These are phyloP conservation scores for Alternaria sp. DNA, from an alignment of 2,329 filamentous ascomycete species.

Conservation along the genomic window DNA sequence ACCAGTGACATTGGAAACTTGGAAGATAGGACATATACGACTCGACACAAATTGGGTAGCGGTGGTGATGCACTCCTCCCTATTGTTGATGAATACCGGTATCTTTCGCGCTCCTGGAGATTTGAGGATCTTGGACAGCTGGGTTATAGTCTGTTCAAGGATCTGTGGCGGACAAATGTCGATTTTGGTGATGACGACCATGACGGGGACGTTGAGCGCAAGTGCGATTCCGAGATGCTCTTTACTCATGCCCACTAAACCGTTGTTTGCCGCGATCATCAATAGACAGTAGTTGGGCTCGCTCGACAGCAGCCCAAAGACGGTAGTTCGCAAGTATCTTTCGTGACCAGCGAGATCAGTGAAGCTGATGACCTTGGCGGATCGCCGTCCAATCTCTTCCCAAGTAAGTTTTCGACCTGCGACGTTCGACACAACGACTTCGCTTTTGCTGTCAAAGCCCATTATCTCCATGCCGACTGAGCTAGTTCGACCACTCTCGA, in stretches of 20 bases:
- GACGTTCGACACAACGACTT: constrained; percentile 80
- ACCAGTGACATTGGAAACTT: constrained; percentile 97
- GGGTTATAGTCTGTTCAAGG: constrained; percentile 87
- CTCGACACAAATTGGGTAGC: constrained; percentile 95
- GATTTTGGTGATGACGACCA: constrained; percentile 98
- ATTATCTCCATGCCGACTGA: constrained; percentile 98
- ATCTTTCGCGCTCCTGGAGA: constrained; percentile 94
- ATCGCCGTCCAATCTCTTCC: constrained; percentile 96
- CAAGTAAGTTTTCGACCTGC: constrained; percentile 89
- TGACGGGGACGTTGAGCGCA: constrained; percentile 93
- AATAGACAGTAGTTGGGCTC: constrained; percentile 97
- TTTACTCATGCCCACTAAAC: constrained; percentile 96
- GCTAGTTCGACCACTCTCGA: constrained; percentile 92
- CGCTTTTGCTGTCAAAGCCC: constrained; percentile 88
- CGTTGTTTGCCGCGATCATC: constrained; percentile 99
- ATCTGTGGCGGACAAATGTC: constrained; percentile 98
- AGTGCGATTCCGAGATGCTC: constrained; percentile 95
- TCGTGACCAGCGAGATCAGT: constrained; percentile 96
- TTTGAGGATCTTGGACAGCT: constrained; percentile 91
- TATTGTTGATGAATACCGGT: constrained; percentile 90
- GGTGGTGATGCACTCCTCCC: constrained; percentile 91
- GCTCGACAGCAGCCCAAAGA: constrained; percentile 92
- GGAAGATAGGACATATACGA: constrained; percentile 95
- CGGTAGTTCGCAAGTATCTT: constrained; percentile 91
- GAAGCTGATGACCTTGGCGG: constrained; percentile 95